Conservation (phyloP, 2,329 filamentous ascomycete genomes). For the Achaetomium macrosporum region DNA sequence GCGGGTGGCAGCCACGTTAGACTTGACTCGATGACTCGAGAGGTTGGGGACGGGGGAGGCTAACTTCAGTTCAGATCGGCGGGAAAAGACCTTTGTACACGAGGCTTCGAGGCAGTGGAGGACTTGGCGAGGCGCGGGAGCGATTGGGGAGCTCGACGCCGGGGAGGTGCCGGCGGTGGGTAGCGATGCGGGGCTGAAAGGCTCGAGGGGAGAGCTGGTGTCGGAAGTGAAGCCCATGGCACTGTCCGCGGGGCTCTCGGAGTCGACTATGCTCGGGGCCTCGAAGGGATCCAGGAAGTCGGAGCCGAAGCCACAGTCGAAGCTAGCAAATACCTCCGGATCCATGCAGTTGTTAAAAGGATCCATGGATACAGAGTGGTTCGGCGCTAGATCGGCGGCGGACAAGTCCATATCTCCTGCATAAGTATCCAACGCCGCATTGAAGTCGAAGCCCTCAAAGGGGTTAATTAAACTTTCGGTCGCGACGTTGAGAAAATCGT, state of each 20-base stretch:
- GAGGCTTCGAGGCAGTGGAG: slow-evolving; percentile 8
- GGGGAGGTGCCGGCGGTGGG: not conserved
- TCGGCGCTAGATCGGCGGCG: not conserved
- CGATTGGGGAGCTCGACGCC: not conserved
- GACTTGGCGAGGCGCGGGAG: not conserved
- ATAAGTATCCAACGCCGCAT: not conserved
- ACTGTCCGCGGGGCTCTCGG: not conserved
- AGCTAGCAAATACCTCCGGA: not conserved
- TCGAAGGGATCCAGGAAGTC: not conserved
- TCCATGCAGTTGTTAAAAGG: not conserved
- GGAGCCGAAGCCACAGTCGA: not conserved
- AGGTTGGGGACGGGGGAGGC: not conserved
- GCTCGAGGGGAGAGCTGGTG: not conserved
- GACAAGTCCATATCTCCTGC: not conserved
- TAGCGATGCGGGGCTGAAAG: not conserved
- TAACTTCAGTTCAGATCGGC: slow-evolving; percentile 5
- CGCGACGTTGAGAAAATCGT: not conserved
- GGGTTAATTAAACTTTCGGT: not conserved
- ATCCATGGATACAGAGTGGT: not conserved
- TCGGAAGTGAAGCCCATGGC: not conserved
- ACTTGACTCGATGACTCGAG: not conserved
- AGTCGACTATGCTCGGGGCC: not conserved
- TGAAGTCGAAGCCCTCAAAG: slow-evolving; percentile 9
- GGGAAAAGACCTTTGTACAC: slow-evolving; percentile 11
- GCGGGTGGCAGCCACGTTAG: not conserved